phyloP scores from a whole-genome alignment of 2,329 filamentous ascomycete genomes.

The Furcasterigmium sp. region DNA sequence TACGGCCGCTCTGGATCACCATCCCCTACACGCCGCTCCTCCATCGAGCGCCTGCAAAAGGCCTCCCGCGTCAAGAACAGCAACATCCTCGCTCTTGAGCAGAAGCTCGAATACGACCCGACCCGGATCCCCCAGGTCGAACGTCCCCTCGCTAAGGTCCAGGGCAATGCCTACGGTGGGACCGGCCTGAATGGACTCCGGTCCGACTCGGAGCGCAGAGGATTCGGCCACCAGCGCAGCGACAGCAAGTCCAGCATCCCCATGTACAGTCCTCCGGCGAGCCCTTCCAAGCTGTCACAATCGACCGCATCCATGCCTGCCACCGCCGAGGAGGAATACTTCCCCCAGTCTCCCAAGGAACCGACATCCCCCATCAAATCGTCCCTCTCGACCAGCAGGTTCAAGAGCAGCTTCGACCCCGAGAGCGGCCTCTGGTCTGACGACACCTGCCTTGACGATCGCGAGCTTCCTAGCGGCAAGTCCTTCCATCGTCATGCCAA shows the following conservation, averaged over 20 bases:
- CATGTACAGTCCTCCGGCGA: slow-evolving; percentile 45
- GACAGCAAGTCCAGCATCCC: slow-evolving; percentile 59
- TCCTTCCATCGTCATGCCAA: slow-evolving; percentile 81
- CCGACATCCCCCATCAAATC: slow-evolving; percentile 87
- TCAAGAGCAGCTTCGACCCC: slow-evolving; percentile 65
- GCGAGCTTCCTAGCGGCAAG: slow-evolving; percentile 58
- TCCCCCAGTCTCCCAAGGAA: slow-evolving; percentile 47
- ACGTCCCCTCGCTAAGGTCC: slow-evolving; percentile 72
- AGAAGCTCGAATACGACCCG: slow-evolving; percentile 89
- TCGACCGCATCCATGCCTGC: slow-evolving; percentile 17
- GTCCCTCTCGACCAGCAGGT: slow-evolving; percentile 66
- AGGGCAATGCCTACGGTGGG: slow-evolving; percentile 65
- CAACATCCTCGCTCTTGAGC: slow-evolving; percentile 91
- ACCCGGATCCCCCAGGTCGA: slow-evolving; percentile 72
- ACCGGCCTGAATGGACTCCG: slow-evolving; percentile 48
- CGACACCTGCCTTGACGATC: slow-evolving; percentile 54
- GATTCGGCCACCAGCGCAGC: slow-evolving; percentile 39
- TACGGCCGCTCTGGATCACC: slow-evolving; percentile 57
- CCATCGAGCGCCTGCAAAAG: slow-evolving; percentile 91
- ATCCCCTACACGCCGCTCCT: slow-evolving; percentile 74
- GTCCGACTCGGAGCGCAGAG: slow-evolving; percentile 35
- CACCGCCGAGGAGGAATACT: slow-evolving; percentile 12
- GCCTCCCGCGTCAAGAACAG: slow-evolving; percentile 97
- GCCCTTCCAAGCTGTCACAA: slow-evolving; percentile 15
- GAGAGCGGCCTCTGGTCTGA: slow-evolving; percentile 65